Conservation (phyloP, 306 rosid species). For the Nissolia schottii region DNA sequence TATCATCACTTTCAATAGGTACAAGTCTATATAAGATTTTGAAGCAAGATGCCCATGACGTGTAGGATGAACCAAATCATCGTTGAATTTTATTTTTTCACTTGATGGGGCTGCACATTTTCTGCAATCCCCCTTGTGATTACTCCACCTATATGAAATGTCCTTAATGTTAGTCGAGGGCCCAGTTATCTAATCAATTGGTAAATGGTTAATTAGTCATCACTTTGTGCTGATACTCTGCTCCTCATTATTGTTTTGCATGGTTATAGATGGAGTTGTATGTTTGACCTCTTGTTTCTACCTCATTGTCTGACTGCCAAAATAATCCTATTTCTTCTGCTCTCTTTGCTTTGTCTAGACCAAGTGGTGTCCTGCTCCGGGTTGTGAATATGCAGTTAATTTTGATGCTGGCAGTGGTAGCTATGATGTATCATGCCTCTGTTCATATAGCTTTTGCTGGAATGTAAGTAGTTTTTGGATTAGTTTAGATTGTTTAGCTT, state of each 20-base stretch:
- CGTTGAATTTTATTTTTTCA: too few relatives aligned
- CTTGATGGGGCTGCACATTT: too few relatives aligned
- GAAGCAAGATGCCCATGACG: too few relatives aligned
- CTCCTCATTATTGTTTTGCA: neutral
- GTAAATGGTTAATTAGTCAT: constrained; percentile 1
- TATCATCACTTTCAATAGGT: too few relatives aligned
- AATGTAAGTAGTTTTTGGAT: constrained; percentile 36
- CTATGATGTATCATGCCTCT: constrained; percentile 65
- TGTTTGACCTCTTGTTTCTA: neutral
- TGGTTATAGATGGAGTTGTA: neutral
- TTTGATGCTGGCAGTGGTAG: constrained; percentile 53
- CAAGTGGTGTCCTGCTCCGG: constrained; percentile 94
- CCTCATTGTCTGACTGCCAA: neutral
- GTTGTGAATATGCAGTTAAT: constrained; percentile 64
- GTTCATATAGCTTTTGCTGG: constrained; percentile 78
- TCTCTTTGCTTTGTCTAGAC: constrained; percentile 40
- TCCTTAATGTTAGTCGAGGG: too few relatives aligned
- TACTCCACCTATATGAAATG: too few relatives aligned
- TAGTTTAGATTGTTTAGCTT: constrained; percentile 7
- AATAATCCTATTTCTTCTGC: neutral
- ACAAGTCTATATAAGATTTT: too few relatives aligned
- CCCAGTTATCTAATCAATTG: too few relatives aligned
- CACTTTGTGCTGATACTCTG: neutral
- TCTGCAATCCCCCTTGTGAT: too few relatives aligned
- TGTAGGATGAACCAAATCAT: too few relatives aligned